Conservation (phyloP, 345 rosid species). For the Aegle marmelos region DNA sequence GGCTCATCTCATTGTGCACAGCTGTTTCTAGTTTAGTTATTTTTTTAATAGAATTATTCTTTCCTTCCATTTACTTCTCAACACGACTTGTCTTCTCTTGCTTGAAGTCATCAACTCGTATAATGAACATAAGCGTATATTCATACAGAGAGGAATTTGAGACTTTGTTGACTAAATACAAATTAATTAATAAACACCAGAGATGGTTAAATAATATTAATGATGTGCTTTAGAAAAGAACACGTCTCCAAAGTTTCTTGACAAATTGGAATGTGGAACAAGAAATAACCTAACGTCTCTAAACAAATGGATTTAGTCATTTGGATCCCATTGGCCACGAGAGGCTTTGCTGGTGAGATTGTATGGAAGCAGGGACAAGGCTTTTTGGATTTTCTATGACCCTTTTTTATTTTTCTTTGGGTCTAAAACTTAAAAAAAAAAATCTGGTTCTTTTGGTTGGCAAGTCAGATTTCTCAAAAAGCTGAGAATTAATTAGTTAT, state of each 20-base stretch:
- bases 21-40: background rate
- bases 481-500: background rate
- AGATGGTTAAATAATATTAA: background rate
- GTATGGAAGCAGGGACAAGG: background rate
- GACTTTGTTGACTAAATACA: conserved; percentile 9
- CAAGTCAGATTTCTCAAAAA: conserved; percentile 3
- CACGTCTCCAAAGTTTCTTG: conserved; percentile 3
- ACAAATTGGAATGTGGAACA: conserved; percentile 18
- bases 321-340: background rate
- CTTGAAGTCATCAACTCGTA: background rate
- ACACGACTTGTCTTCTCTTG: background rate
- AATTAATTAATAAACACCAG: background rate
- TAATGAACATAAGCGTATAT: too few relatives aligned
- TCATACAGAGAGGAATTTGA: background rate
- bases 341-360: background rate
- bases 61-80: background rate
- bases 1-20: background rate
- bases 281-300: conserved; percentile 24
- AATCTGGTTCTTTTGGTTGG: conserved; percentile 1
- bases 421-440: background rate
- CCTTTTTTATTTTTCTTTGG: background rate
- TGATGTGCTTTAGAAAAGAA: conserved; percentile 1
- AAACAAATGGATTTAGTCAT: background rate
- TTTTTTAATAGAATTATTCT: background rate
- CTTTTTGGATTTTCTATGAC: conserved; percentile 18